Conservation (phyloP, 192 early-diverging fungal species). For the Podila epigama region DNA sequence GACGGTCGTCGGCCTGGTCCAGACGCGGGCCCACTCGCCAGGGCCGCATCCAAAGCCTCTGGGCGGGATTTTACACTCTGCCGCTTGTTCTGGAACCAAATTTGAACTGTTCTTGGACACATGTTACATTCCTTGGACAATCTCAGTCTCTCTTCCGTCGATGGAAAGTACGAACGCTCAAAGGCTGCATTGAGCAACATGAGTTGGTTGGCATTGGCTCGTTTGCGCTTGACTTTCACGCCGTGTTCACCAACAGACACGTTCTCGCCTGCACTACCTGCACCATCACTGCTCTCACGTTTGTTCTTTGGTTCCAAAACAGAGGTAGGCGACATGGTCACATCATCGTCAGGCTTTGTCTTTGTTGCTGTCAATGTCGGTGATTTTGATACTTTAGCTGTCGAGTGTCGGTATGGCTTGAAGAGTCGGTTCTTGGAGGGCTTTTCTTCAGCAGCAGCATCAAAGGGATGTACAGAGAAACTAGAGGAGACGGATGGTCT, state of each 20-base stretch:
- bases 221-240: conserved; percentile 78
- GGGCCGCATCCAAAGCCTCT: conserved; percentile 43
- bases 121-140: conserved; percentile 84
- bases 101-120: conserved; percentile 92
- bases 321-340: neutral
- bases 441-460: neutral
- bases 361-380: conserved; percentile 2
- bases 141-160: conserved; percentile 78
- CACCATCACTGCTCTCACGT: neutral
- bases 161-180: conserved; percentile 81
- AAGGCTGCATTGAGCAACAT: conserved; percentile 80
- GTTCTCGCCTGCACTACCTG: conserved; percentile 12
- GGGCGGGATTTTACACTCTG: conserved; percentile 74
- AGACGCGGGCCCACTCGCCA: conserved; percentile 10
- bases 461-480: conserved; percentile 42
- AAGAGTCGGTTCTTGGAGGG: no score
- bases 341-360: neutral
- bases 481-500: neutral
- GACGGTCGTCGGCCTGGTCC: conserved; percentile 14
- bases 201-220: conserved; percentile 81
- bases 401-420: no score
- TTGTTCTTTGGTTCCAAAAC: neutral
- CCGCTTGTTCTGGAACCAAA: conserved; percentile 98
- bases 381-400: neutral
- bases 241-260: conserved; percentile 34